Base-by-base conservation (phyloP, 257 asterid genomes). In the Capsicum baccatum region DNA sequence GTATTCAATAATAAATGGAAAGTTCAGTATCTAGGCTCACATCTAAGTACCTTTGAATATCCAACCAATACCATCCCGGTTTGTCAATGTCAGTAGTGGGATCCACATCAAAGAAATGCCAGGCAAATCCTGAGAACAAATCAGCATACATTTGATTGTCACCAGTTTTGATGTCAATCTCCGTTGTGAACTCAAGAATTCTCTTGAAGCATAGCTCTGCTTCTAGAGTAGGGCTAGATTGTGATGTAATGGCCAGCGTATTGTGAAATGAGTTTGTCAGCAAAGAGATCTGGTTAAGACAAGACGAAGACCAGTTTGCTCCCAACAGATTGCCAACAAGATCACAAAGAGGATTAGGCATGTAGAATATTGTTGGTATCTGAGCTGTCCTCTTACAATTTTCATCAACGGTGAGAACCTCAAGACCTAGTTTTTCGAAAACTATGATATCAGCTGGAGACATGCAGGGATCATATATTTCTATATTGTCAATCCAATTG, bases 281-380 rank as follows among this genome's bases (percentile, higher is more conserved):
- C 11, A 83, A 9, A 59, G 76, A 44, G 13, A 83, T 52, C 57
- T 62, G 42, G 58, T 60, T 83, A 39, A 83, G 66, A 21, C 21
- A 58, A 83, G 78, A 74, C 7, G 67, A 58, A 12, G 78, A 83
- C 86, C 83, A 83, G 60, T 83, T 83, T 21, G 79, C 83, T 58
- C 80, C 55, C 56, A 83, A 39, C 16, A 83, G 50, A 33, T 83
- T 42, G 35, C 76, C 67, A 9, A 59, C 7, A 8, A 59, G 55
- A 26, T 11, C 0, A 8, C 10, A 26, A 14, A 17, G 2, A 48
- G 85, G 62, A 39, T 6, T 21, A 9, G 78, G 83, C 82, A 83
- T 83, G 83, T 59, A 60, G 37, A 83, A 76, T 9, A 74, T 42
- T 6, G 86, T 74, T 37, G 83, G 86, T 44, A 48, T 60, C 66